Evolutionary conservation across 2,329 filamentous ascomycete species (phyloP).

Genomic region (Xylaria hypoxylon): DNA sequence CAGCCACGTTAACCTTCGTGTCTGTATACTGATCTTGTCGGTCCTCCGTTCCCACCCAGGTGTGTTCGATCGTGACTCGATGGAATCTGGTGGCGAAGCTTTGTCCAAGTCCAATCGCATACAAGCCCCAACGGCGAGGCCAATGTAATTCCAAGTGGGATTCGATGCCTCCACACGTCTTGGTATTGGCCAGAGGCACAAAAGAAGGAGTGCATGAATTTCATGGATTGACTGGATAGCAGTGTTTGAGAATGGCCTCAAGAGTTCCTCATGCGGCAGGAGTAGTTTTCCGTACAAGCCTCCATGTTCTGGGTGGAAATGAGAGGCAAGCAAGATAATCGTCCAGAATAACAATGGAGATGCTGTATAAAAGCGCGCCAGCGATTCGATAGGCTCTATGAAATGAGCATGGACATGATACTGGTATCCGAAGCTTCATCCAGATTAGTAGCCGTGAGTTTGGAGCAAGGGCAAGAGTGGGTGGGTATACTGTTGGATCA

Average conservation of each 20-base stretch:
- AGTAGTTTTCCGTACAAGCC: constrained; percentile 21
- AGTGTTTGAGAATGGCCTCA: constrained; percentile 24
- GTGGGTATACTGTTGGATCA: constrained; percentile 32
- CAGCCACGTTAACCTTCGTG: constrained; percentile 33
- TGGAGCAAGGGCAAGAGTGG: not conserved
- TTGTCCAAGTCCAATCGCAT: constrained; percentile 31
- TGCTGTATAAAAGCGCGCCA: constrained; percentile 13
- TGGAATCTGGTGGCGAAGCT: not conserved
- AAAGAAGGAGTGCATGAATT: constrained; percentile 33
- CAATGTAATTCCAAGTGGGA: constrained; percentile 34
- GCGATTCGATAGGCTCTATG: constrained; percentile 26
- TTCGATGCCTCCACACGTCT: constrained; percentile 20
- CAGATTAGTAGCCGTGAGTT: constrained; percentile 22
- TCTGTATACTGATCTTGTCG: constrained; percentile 15
- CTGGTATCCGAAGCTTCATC: constrained; percentile 32
- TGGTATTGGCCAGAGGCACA: constrained; percentile 31
- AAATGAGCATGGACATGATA: constrained; percentile 29
- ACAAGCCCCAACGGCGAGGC: constrained; percentile 33
- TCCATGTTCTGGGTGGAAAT: constrained; percentile 24
- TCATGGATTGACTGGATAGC: constrained; percentile 35
- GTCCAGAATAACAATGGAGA: constrained; percentile 37
- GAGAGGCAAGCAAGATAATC: constrained; percentile 30
- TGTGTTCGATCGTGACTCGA: not conserved
- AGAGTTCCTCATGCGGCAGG: constrained; percentile 23
- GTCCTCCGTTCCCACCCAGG: not conserved